Conservation (phyloP, 192 early-diverging fungal genomes). For the Coemansia sp. region DNA sequence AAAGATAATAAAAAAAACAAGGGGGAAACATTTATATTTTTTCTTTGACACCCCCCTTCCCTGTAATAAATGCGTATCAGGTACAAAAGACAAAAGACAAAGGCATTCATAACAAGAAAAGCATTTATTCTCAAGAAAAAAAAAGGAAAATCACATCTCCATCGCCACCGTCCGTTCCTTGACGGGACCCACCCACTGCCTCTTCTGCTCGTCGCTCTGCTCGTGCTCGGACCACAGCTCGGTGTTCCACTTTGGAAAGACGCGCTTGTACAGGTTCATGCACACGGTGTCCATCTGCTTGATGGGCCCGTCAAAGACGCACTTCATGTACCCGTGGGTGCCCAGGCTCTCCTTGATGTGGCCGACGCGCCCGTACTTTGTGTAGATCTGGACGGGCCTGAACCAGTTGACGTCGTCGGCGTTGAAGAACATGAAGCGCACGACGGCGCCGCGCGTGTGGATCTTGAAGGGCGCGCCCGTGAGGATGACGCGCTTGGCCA, state of each 20-base stretch:
- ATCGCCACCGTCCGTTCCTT: slow-evolving; percentile 11
- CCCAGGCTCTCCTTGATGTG: slow-evolving; percentile 93
- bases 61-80: no score
- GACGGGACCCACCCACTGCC: slow-evolving; percentile 27
- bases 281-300: slow-evolving; percentile 93
- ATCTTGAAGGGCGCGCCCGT: slow-evolving; percentile 96
- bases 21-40: no score
- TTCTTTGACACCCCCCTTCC: no score
- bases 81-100: no score
- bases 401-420: slow-evolving; percentile 93
- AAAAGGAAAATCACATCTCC: no score
- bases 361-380: slow-evolving; percentile 88
- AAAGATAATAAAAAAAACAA: no score
- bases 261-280: slow-evolving; percentile 95
- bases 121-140: no score
- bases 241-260: slow-evolving; percentile 96
- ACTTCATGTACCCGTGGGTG: slow-evolving; percentile 98
- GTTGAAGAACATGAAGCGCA: slow-evolving; percentile 97
- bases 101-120: no score
- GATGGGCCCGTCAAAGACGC: slow-evolving; percentile 83
- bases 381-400: slow-evolving; percentile 90
- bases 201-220: slow-evolving; percentile 15
- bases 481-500: slow-evolving; percentile 92
- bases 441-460: slow-evolving; percentile 86
- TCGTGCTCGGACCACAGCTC: slow-evolving; percentile 43